Evolutionary conservation across 371 early-diverging fungal species (phyloP).

Genomic region (Mortierella sp.): DNA sequence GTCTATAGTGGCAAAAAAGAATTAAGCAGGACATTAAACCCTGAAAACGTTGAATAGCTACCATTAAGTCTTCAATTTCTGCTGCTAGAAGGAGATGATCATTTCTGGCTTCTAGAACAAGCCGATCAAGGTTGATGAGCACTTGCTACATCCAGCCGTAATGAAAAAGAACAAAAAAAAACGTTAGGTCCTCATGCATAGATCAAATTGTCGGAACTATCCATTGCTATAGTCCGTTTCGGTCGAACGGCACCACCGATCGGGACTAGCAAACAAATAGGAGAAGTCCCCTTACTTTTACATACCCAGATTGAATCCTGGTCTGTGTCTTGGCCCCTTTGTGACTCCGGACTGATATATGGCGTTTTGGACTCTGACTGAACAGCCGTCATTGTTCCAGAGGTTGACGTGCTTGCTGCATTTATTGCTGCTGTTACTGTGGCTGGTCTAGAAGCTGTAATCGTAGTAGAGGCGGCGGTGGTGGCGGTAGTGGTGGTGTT

Average conservation of each 20-base stretch:
- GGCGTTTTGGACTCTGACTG: conserved; percentile 23
- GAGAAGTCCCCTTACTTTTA: background rate
- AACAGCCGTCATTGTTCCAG: conserved; percentile 14
- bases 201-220: background rate
- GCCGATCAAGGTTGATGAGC: conserved; percentile 38
- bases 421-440: background rate
- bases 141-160: conserved; percentile 31
- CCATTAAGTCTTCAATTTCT: conserved; percentile 63
- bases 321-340: conserved; percentile 28
- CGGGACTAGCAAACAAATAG: background rate
- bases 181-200: background rate
- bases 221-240: background rate
- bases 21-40: background rate
- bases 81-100: conserved; percentile 56
- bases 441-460: background rate
- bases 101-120: conserved; percentile 30
- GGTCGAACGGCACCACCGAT: background rate
- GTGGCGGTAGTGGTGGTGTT: background rate
- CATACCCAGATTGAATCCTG: conserved; percentile 44
- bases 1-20: conserved; percentile 1
- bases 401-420: conserved; percentile 6
- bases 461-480: background rate
- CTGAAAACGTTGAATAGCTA: conserved; percentile 11
- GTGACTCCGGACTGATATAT: conserved; percentile 23
- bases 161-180: background rate